Percentiles rank a stretch among this genome's conserved stretches.
These are phyloP conservation scores for Extremus antarcticus DNA, from an alignment of 495 filamentous ascomycete species.

Conservation along the genomic window DNA sequence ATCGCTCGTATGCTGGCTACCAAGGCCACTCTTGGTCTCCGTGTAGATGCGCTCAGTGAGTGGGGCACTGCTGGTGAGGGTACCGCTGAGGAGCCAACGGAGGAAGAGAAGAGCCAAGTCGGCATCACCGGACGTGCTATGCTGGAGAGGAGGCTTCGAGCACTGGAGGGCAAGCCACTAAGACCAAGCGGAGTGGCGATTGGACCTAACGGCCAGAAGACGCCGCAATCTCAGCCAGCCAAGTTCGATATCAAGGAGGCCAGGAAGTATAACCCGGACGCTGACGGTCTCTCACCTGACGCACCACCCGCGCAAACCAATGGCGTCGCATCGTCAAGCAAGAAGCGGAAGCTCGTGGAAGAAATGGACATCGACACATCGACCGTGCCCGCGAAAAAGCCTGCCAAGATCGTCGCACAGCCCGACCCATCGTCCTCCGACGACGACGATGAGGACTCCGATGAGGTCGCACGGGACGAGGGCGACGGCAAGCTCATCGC, in stretches of 20 bases:
- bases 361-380: conserved; percentile 38
- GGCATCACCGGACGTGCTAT: conserved; percentile 63
- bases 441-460: conserved; percentile 22
- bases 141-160: conserved; percentile 76
- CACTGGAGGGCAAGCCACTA: conserved; percentile 84
- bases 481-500: conserved; percentile 33
- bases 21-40: conserved; percentile 83
- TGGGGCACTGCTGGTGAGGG: conserved; percentile 45
- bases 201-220: conserved; percentile 52
- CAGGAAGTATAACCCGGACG: conserved; percentile 92
- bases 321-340: conserved; percentile 28
- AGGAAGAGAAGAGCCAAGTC: conserved; percentile 72
- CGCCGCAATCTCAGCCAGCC: conserved; percentile 38
- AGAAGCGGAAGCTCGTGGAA: conserved; percentile 24
- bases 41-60: conserved; percentile 82
- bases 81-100: conserved; percentile 55
- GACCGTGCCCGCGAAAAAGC: conserved; percentile 11
- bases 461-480: conserved; percentile 23
- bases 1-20: conserved; percentile 92
- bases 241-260: conserved; percentile 91
- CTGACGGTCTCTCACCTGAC: conserved; percentile 69
- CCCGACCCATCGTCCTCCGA: conserved; percentile 20
- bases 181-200: conserved; percentile 63
- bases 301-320: conserved; percentile 45
- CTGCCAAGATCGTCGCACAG: conserved; percentile 19